Conservation (phyloP, 1,284 basidiomycete genomes). For the Rhodotorula sp. region DNA sequence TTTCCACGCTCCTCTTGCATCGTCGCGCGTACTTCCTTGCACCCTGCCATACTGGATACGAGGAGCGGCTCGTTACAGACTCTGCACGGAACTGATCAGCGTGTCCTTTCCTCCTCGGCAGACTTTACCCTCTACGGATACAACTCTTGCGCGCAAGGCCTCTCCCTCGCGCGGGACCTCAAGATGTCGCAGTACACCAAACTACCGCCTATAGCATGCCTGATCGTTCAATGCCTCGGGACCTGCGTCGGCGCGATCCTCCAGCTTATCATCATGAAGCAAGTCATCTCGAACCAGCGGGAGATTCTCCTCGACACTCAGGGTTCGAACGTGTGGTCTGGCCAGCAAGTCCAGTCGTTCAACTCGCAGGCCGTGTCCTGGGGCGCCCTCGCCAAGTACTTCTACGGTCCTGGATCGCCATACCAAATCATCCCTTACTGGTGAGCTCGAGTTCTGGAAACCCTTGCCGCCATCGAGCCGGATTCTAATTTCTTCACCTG, state of each 20-base stretch:
- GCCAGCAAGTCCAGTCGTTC: conserved; percentile 58
- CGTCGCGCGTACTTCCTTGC: no score
- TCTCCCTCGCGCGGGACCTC: conserved; percentile 59
- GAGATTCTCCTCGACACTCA: conserved; percentile 56
- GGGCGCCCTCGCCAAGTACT: conserved; percentile 59
- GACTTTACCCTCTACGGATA: conserved; percentile 41
- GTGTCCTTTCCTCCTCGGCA: conserved; percentile 31
- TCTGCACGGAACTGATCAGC: background rate
- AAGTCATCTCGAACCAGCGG: conserved; percentile 55
- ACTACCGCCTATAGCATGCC: conserved; percentile 68
- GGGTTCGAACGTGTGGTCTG: conserved; percentile 53
- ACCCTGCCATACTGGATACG: no score
- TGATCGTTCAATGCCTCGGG: conserved; percentile 65
- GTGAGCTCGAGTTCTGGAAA: background rate
- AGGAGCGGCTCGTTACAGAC: no score
- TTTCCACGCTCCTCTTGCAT: no score
- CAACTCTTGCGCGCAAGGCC: conserved; percentile 54
- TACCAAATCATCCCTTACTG: conserved; percentile 48
- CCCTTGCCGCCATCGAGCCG: background rate
- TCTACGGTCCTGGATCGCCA: conserved; percentile 56
- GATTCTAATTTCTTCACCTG: background rate
- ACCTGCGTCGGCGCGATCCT: conserved; percentile 59
- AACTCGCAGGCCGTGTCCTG: conserved; percentile 66
- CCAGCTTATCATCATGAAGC: conserved; percentile 56
- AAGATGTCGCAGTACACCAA: conserved; percentile 74